Conservation (phyloP, 129 eudicot genomes). For the Artemisia annua region DNA sequence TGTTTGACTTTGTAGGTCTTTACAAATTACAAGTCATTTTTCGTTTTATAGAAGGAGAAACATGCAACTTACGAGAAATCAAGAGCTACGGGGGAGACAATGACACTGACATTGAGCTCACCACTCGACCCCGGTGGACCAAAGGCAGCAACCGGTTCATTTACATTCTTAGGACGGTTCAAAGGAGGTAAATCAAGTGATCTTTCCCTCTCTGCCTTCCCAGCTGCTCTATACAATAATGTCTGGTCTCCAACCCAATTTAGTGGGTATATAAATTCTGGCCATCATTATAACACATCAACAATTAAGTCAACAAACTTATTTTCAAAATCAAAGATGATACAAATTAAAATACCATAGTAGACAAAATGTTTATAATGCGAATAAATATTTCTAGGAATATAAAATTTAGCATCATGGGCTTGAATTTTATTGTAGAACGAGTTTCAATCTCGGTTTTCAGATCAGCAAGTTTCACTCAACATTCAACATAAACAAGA, state of each 20-base stretch:
- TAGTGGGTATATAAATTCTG: slow-evolving; percentile 56
- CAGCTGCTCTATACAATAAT: slow-evolving; percentile 39
- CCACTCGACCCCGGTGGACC: slow-evolving; percentile 96
- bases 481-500: too few species aligned
- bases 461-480: too few species aligned
- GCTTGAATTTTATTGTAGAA: too few species aligned
- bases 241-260: slow-evolving; percentile 92
- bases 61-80: slow-evolving; percentile 81
- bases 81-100: slow-evolving; percentile 70
- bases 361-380: background rate
- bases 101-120: slow-evolving; percentile 93
- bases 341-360: background rate
- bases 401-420: too few species aligned
- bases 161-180: slow-evolving; percentile 50
- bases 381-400: background rate
- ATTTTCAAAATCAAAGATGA: background rate
- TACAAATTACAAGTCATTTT: slow-evolving; percentile 5
- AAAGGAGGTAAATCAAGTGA: slow-evolving; percentile 70
- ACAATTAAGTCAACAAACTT: background rate
- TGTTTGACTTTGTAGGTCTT: slow-evolving; percentile 13
- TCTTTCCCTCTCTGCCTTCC: slow-evolving; percentile 61
- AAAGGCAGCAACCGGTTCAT: slow-evolving; percentile 87
- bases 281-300: slow-evolving; percentile 2
- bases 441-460: too few species aligned
- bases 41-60: background rate